Conservation (phyloP, 2,329 filamentous ascomycete genomes). For the Scopulariopsis brevicaulis region DNA sequence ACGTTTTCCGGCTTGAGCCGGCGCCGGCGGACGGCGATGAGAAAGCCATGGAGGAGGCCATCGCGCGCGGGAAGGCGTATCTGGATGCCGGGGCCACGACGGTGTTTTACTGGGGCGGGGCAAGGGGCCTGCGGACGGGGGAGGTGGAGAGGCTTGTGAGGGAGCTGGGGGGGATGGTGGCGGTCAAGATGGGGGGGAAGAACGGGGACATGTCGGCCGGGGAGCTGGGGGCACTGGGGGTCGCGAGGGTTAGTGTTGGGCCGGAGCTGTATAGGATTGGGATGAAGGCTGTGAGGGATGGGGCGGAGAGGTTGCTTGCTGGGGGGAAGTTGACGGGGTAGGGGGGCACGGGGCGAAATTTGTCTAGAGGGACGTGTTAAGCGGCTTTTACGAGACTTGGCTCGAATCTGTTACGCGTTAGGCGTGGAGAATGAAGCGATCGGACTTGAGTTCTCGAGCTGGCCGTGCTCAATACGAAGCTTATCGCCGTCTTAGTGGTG, state of each 20-base stretch:
- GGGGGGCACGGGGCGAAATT: too few relatives aligned
- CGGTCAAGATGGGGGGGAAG: conserved; percentile 28
- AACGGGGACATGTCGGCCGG: conserved; percentile 26
- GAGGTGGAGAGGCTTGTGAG: conserved; percentile 35
- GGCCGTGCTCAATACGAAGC: too few relatives aligned
- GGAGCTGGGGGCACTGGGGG: conserved; percentile 34
- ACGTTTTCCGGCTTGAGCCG: conserved; percentile 30
- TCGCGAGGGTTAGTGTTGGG: conserved; percentile 44
- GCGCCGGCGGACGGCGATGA: conserved; percentile 16
- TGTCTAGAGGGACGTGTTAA: too few relatives aligned
- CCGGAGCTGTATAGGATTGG: conserved; percentile 30
- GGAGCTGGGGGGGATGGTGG: conserved; percentile 35
- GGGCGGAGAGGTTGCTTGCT: conserved; percentile 17
- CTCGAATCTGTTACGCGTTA: too few relatives aligned
- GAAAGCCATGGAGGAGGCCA: conserved; percentile 30
- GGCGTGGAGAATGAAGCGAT: too few relatives aligned
- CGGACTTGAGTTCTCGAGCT: too few relatives aligned
- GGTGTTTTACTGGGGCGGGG: conserved; percentile 48
- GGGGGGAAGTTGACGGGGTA: conserved; percentile 8
- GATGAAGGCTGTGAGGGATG: conserved; percentile 22
- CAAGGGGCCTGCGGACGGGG: conserved; percentile 26
- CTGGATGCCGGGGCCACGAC: conserved; percentile 45
- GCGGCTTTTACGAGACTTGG: too few relatives aligned
- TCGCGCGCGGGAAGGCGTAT: conserved; percentile 43
- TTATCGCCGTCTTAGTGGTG: too few relatives aligned